These are phyloP conservation scores for Azolla pinnata DNA, from an alignment of 75 land plant species.

Conservation along the genomic window DNA sequence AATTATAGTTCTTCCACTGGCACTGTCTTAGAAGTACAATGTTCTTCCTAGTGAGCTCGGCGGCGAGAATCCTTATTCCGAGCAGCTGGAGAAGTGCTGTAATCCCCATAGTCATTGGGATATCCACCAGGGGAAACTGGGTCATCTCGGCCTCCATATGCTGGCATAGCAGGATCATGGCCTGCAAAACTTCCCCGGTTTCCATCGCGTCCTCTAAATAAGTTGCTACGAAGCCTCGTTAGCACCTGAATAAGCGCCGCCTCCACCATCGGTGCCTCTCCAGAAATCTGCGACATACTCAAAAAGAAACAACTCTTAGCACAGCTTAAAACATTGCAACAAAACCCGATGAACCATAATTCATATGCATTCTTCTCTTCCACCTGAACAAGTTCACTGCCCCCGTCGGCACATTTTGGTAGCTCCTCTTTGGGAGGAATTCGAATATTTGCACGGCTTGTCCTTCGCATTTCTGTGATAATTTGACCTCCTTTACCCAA, in stretches of 20 bases:
- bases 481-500: constrained; percentile 74
- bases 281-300: constrained; percentile 40
- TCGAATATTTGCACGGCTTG: constrained; percentile 53
- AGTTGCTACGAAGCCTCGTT: constrained; percentile 59
- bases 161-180: background rate
- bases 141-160: background rate
- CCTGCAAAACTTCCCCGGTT: constrained; percentile 11
- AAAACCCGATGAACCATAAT: constrained; percentile 1
- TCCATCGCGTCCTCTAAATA: constrained; percentile 42
- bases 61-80: background rate
- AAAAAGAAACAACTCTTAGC: background rate
- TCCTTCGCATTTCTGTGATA: constrained; percentile 68
- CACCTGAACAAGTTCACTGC: constrained; percentile 79
- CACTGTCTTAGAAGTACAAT: too few relatives aligned
- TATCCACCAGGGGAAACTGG: background rate
- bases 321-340: background rate
- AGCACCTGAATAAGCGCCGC: constrained; percentile 80
- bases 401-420: constrained; percentile 49
- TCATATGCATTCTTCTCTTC: too few relatives aligned
- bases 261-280: constrained; percentile 50
- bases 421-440: constrained; percentile 55
- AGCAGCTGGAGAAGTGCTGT: background rate
- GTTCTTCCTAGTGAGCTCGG: too few relatives aligned
- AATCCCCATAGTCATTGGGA: background rate
- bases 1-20: too few relatives aligned